Evolutionary conservation across 139 green algal species (phyloP).

Genomic region (Nannochloris sp.): DNA sequence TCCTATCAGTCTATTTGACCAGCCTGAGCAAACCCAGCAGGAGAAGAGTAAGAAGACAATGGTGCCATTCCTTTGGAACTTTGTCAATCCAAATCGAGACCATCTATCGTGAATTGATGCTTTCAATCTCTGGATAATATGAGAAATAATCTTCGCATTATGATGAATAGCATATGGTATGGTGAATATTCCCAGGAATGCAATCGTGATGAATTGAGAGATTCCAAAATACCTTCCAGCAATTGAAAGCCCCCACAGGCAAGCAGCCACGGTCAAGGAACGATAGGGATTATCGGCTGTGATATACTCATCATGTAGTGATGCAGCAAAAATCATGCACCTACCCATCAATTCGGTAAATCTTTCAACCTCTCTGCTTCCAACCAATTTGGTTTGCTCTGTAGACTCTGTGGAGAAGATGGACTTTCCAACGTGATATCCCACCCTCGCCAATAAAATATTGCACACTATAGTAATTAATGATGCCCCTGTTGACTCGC

Average conservation of each 20-base stretch:
- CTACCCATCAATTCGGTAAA: background rate
- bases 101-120: conserved; percentile 8
- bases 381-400: background rate
- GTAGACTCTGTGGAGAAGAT: background rate
- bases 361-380: background rate
- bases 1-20: conserved; percentile 20
- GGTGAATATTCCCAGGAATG: conserved; percentile 22
- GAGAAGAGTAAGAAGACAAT: conserved; percentile 11
- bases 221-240: conserved; percentile 22
- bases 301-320: background rate
- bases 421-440: background rate
- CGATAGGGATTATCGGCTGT: background rate
- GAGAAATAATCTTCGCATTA: background rate
- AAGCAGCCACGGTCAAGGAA: background rate
- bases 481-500: conserved; percentile 5
- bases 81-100: conserved; percentile 21
- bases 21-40: conserved; percentile 16
- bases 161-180: conserved; percentile 8
- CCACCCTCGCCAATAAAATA: background rate
- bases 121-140: background rate
- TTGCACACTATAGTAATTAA: conserved; percentile 5
- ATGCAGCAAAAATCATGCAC: background rate
- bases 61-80: conserved; percentile 15
- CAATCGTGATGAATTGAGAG: conserved; percentile 15
- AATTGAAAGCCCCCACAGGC: conserved; percentile 7